Evolutionary conservation across 768 basidiomycete species (phyloP).

Genomic region (Xerocomus potaroensis): DNA sequence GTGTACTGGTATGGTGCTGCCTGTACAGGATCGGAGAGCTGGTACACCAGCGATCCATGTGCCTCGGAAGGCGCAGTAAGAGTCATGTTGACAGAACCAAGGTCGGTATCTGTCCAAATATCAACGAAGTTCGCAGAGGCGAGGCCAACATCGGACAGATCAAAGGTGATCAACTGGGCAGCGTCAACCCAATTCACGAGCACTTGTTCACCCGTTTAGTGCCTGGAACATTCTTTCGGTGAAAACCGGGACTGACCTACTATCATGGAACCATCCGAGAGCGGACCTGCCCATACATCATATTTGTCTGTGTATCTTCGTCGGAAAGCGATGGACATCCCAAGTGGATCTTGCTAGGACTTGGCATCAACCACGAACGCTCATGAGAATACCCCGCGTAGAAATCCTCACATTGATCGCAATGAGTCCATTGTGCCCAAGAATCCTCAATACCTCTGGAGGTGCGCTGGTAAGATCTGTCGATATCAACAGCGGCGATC

Average conservation of each 20-base stretch:
- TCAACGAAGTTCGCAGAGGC: slow-evolving; percentile 2
- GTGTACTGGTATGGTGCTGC: background rate
- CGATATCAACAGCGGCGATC: slow-evolving; percentile 13
- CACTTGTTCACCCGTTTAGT: background rate
- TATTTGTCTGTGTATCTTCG: slow-evolving; percentile 9
- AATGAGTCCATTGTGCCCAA: slow-evolving; percentile 7
- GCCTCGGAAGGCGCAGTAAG: background rate
- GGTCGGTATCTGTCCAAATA: slow-evolving; percentile 3
- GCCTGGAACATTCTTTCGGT: background rate
- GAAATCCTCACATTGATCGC: slow-evolving; percentile 2
- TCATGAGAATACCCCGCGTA: too few relatives aligned
- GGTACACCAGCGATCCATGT: slow-evolving; percentile 4
- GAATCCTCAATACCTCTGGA: background rate
- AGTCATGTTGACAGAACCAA: background rate
- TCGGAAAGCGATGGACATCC: slow-evolving; percentile 3
- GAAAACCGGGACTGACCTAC: slow-evolving; percentile 1
- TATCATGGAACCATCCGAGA: slow-evolving; percentile 4
- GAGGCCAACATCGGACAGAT: slow-evolving; percentile 3
- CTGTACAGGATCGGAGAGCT: background rate
- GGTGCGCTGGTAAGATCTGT: slow-evolving; percentile 4
- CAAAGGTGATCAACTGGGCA: background rate
- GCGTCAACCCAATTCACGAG: slow-evolving; percentile 6
- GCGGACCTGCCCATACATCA: slow-evolving; percentile 6
- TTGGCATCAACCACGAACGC: too few relatives aligned
- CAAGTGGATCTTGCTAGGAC: slow-evolving; percentile 13